A percentile compares a stretch with the other conserved stretches of the same genome.
Conservation (phyloP, 139 green algal genomes). For the Nannochloris sp. region DNA sequence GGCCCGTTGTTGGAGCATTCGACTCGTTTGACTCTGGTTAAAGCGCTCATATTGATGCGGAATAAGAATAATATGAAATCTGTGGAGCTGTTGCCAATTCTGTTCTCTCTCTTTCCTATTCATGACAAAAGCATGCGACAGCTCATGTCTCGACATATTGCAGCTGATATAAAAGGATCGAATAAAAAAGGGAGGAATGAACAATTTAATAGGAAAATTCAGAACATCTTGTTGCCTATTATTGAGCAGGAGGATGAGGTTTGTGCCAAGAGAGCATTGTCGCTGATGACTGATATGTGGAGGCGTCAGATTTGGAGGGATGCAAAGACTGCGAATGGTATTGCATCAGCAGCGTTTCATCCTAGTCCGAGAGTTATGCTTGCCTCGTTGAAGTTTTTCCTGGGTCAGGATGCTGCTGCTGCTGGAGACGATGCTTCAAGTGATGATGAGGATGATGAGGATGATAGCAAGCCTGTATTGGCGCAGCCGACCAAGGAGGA, state of each 20-base stretch:
- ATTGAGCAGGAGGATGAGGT: constrained; percentile 74
- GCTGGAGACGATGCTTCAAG: constrained; percentile 41
- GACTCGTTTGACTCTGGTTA: constrained; percentile 61
- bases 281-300: constrained; percentile 90
- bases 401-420: constrained; percentile 65
- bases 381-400: constrained; percentile 94
- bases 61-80: constrained; percentile 59
- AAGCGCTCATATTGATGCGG: constrained; percentile 86
- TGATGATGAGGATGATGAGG: constrained; percentile 31
- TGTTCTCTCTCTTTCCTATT: constrained; percentile 89
- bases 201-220: constrained; percentile 71
- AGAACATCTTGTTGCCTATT: constrained; percentile 52
- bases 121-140: constrained; percentile 82
- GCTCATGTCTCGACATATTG: constrained; percentile 84
- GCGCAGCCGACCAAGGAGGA: constrained; percentile 57
- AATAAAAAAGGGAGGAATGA: constrained; percentile 81
- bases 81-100: constrained; percentile 75
- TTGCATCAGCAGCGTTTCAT: constrained; percentile 67
- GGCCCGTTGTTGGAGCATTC: constrained; percentile 50
- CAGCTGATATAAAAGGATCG: constrained; percentile 77
- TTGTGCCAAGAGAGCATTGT: constrained; percentile 80
- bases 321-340: constrained; percentile 87
- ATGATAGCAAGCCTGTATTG: constrained; percentile 19
- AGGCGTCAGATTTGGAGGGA: constrained; percentile 91
- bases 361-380: constrained; percentile 62